These are phyloP conservation scores for Capsicum rhomboideum DNA, from an alignment of 257 asterid species.

Conservation along the genomic window DNA sequence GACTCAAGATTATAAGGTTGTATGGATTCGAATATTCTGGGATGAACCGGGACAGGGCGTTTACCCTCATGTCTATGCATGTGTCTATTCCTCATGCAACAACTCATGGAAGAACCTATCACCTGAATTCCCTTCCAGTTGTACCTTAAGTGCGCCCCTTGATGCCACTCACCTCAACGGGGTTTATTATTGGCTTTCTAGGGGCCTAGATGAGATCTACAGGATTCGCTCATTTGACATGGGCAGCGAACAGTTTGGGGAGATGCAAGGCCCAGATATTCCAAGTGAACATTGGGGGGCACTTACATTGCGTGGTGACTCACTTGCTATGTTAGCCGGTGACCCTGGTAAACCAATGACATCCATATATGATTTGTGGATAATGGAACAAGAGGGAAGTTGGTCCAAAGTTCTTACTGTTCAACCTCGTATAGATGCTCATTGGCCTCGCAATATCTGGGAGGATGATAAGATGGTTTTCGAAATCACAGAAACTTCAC, in stretches of 20 bases:
- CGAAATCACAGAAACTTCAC: not conserved
- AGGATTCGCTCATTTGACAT: not conserved
- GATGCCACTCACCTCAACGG: not conserved
- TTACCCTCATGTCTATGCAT: no score
- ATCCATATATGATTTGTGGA: not conserved
- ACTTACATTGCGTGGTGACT: not conserved
- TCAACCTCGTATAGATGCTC: not conserved
- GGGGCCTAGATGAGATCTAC: not conserved
- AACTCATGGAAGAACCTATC: not conserved
- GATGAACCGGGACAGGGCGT: no score
- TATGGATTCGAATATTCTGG: no score
- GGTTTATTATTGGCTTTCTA: not conserved
- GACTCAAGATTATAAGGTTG: no score
- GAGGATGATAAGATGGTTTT: not conserved
- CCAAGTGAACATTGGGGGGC: not conserved
- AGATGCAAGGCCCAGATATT: not conserved
- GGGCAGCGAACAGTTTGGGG: not conserved
- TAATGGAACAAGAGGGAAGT: not conserved
- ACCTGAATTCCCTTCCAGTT: not conserved
- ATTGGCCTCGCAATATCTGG: not conserved
- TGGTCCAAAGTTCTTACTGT: not conserved
- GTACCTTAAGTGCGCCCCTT: not conserved
- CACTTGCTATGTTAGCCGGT: not conserved
- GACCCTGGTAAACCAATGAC: not conserved
- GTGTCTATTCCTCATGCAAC: not conserved